Base-by-base conservation (phyloP, 2,329 filamentous ascomycete species). In the Phaeosphaeriaceae sp. region DNA sequence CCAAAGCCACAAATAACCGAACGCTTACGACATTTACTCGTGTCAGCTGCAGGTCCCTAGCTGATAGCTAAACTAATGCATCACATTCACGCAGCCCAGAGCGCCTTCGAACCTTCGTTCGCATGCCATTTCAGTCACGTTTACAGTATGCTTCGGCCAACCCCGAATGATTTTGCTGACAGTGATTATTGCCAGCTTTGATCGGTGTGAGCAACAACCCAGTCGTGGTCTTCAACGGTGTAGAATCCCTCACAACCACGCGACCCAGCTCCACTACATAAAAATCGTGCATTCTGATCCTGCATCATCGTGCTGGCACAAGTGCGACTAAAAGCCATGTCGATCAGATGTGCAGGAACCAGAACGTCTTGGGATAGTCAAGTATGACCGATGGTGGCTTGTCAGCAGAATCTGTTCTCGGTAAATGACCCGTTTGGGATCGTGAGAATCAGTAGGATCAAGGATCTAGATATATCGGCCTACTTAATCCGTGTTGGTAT, bases 31-130 rank as follows among this genome's bases (percentile, higher is more conserved):
- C 30, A 32, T 39, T 34, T 39, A 28, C 29, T 54, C 51, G 43
- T 61, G 60, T 64, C 61, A 64, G 61, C 60, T 64, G 61, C 61
- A 64, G 60, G 58, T 63, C 52, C 58, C 23, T 50, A 48, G 40
- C 39, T 39, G 51, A 49, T 51, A 52, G 48, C 56, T 6, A 11
- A 26, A 26, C 23, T 26, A 38, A 26, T 32, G 35, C 39, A 28
- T 21, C 40, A 30, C 33, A 21, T 46, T 35, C 37, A 35, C 38
- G 32, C 42, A 17, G 35, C 15, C 43, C 30, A 26, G 42, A 33
- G 36, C 30, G 4, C 13, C 20, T 39, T 17, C 12, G 40, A 39
- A 37, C 40, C 35, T 32, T 26, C 32, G 50, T 57, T 61, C 51
- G 58, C 57, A 64, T 62, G 29, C 35, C 52, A 40, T 46, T 52